phyloP scores from a whole-genome alignment of 495 filamentous ascomycete species.

The Bryoglossum gracile region DNA sequence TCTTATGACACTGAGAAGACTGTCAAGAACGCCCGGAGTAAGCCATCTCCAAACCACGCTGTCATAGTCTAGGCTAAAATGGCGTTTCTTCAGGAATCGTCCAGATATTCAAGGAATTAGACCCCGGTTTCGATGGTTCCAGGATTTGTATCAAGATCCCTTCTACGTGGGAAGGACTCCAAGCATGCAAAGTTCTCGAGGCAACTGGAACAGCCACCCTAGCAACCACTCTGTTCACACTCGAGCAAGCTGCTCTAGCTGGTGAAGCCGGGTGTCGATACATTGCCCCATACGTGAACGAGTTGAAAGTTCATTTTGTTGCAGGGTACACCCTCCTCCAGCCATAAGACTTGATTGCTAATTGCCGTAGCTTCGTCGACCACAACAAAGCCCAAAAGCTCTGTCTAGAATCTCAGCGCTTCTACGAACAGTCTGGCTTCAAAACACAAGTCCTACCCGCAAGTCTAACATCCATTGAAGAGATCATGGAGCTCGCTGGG shows the following conservation, averaged over 20 bases:
- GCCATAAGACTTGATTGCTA: slow-evolving; percentile 27
- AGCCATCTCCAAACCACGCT: slow-evolving; percentile 10
- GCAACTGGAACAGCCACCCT: slow-evolving; percentile 44
- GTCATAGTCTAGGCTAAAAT: neutral
- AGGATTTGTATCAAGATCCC: slow-evolving; percentile 58
- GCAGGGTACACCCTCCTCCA: slow-evolving; percentile 32
- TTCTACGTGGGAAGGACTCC: slow-evolving; percentile 56
- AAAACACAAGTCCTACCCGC: slow-evolving; percentile 49
- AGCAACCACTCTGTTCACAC: slow-evolving; percentile 54
- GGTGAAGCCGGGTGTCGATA: slow-evolving; percentile 50
- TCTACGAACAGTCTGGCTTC: slow-evolving; percentile 36
- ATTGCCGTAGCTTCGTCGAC: slow-evolving; percentile 34
- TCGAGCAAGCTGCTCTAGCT: slow-evolving; percentile 50
- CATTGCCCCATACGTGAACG: slow-evolving; percentile 58
- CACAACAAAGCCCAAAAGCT: slow-evolving; percentile 40
- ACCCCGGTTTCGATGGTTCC: slow-evolving; percentile 38
- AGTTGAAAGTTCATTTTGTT: slow-evolving; percentile 55
- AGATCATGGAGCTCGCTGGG: slow-evolving; percentile 52
- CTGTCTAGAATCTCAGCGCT: slow-evolving; percentile 44
- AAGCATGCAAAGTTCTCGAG: slow-evolving; percentile 53
- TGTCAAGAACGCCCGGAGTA: slow-evolving; percentile 48
- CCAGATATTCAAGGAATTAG: slow-evolving; percentile 39
- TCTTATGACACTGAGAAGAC: slow-evolving; percentile 46
- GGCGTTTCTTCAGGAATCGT: slow-evolving; percentile 39
- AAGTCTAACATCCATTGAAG: slow-evolving; percentile 46